A percentile compares a stretch with the other conserved stretches of the same genome.
These are phyloP conservation scores for Pezicula carpinea DNA, from an alignment of 2,329 filamentous ascomycete genomes.

Conservation along the genomic window DNA sequence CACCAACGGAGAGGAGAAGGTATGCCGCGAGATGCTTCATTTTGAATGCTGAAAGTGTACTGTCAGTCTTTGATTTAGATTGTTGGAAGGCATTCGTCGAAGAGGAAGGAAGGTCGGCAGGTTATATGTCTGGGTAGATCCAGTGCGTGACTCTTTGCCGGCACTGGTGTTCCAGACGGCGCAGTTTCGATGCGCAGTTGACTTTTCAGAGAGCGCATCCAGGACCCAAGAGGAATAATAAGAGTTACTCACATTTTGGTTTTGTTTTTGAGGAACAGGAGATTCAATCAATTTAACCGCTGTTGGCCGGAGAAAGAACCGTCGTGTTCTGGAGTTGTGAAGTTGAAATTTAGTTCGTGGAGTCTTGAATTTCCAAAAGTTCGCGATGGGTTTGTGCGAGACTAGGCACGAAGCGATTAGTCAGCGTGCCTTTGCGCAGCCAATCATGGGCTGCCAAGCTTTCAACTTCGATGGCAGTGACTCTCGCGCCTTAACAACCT, in stretches of 20 bases:
- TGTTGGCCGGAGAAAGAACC: slow-evolving; percentile 98
- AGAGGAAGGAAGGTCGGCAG: not conserved
- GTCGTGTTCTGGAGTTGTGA: slow-evolving; percentile 60
- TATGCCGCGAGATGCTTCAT: slow-evolving; percentile 99
- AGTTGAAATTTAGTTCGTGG: slow-evolving; percentile 1
- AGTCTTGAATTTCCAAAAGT: slow-evolving; percentile 2
- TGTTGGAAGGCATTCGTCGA: too few relatives aligned
- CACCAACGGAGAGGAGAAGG: slow-evolving; percentile 91
- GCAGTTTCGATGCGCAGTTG: slow-evolving; percentile 9
- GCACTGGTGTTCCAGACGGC: too few relatives aligned
- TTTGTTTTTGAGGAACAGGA: slow-evolving; percentile 57
- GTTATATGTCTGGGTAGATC: not conserved
- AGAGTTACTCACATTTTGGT: slow-evolving; percentile 21
- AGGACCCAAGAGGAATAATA: not conserved
- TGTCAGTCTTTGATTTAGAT: slow-evolving; percentile 13
- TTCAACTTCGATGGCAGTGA: too few relatives aligned
- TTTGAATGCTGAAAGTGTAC: slow-evolving; percentile 50
- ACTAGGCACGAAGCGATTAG: not conserved
- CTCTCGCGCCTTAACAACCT: too few relatives aligned
- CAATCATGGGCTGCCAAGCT: not conserved
- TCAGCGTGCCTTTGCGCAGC: not conserved
- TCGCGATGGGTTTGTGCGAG: not conserved
- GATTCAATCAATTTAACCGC: slow-evolving; percentile 99
- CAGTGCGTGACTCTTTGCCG: too few relatives aligned
- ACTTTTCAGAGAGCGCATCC: not conserved